Evolutionary conservation across 768 basidiomycete genomes (phyloP).

Genomic region (Boletus rubropictus): DNA sequence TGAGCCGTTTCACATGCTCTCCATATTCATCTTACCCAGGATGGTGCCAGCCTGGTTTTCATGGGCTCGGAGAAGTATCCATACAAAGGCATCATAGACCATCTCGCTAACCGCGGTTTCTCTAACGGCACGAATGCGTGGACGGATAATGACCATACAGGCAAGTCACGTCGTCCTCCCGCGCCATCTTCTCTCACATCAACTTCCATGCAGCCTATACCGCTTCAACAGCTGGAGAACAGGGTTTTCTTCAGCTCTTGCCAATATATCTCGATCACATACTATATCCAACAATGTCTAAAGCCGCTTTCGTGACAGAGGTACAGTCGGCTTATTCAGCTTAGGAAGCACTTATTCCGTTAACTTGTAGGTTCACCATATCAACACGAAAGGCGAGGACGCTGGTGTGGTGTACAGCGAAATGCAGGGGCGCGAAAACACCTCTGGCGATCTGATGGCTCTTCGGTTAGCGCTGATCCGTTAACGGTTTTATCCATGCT

Average conservation of each 20-base stretch:
- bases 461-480: constrained; percentile 49
- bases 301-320: constrained; percentile 73
- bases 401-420: constrained; percentile 96
- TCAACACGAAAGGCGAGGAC: constrained; percentile 84
- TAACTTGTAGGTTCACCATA: constrained; percentile 80
- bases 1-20: constrained; percentile 34
- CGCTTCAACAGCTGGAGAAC: constrained; percentile 89
- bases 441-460: constrained; percentile 84
- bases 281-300: constrained; percentile 89
- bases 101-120: constrained; percentile 90
- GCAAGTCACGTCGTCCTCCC: background rate
- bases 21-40: background rate
- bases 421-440: constrained; percentile 96
- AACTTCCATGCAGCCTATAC: constrained; percentile 61
- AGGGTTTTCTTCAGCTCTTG: constrained; percentile 81
- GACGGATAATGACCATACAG: constrained; percentile 92
- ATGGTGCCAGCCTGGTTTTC: constrained; percentile 65
- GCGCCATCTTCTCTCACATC: background rate
- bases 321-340: constrained; percentile 26
- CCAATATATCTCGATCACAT: constrained; percentile 96
- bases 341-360: constrained; percentile 1
- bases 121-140: constrained; percentile 92
- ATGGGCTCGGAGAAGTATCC: constrained; percentile 95
- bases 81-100: constrained; percentile 93
- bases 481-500: constrained; percentile 1